These are phyloP conservation scores for Fusarium citri DNA, from an alignment of 2,329 filamentous ascomycete genomes.

Conservation along the genomic window DNA sequence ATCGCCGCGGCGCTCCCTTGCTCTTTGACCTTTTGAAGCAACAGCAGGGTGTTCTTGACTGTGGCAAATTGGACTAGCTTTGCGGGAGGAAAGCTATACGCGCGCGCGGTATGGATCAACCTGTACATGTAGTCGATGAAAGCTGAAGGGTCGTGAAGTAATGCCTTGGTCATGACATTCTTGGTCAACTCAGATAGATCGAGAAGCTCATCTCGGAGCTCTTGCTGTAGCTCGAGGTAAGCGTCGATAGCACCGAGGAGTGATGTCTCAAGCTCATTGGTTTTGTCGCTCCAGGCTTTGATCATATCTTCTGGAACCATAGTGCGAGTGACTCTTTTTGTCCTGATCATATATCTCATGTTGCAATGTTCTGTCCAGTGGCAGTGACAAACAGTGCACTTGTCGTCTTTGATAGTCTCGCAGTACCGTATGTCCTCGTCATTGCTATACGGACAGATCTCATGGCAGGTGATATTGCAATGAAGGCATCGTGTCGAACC, in stretches of 20 bases:
- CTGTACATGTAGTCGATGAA: neutral
- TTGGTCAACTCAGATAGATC: neutral
- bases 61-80: neutral
- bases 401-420: neutral
- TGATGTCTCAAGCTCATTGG: neutral
- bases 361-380: constrained; percentile 1
- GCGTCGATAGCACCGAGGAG: neutral
- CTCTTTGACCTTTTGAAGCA: neutral
- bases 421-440: neutral
- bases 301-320: neutral
- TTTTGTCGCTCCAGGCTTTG: neutral
- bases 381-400: neutral
- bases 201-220: neutral
- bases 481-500: neutral
- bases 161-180: neutral
- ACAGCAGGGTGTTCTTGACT: neutral
- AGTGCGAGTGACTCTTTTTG: neutral
- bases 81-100: neutral
- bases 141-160: neutral
- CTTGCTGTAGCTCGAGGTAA: neutral
- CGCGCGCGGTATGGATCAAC: neutral
- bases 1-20: neutral
- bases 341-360: neutral
- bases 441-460: neutral
- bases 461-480: constrained; percentile 1